phyloP scores from a whole-genome alignment of 805 yeast genomes.

The Ogataea naganishii region DNA sequence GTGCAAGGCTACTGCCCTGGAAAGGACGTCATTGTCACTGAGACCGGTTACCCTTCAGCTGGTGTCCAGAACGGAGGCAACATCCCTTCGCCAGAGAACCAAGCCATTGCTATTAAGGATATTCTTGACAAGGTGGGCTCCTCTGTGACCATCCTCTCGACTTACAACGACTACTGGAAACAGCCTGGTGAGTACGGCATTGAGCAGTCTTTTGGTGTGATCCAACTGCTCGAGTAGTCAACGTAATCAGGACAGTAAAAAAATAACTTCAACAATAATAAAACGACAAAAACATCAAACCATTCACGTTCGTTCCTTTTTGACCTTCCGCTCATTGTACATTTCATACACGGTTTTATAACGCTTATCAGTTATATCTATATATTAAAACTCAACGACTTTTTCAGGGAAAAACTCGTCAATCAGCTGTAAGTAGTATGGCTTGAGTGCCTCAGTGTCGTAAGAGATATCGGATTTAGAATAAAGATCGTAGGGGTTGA shows the following conservation, averaged over 20 bases:
- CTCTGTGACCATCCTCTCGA: constrained; percentile 64
- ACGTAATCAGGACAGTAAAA: background rate
- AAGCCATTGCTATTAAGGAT: constrained; percentile 54
- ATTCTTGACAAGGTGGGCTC: constrained; percentile 52
- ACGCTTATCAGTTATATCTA: background rate
- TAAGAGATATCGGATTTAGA: constrained; percentile 46
- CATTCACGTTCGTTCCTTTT: constrained; percentile 1
- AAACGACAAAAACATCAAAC: constrained; percentile 1
- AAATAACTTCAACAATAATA: background rate
- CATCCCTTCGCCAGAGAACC: constrained; percentile 64
- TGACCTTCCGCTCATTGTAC: background rate
- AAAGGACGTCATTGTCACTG: constrained; percentile 56
- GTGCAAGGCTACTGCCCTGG: constrained; percentile 49
- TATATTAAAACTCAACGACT: constrained; percentile 42
- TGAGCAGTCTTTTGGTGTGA: constrained; percentile 81
- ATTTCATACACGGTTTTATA: background rate
- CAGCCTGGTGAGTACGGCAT: constrained; percentile 73
- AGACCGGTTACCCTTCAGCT: constrained; percentile 82
- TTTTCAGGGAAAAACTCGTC: constrained; percentile 59
- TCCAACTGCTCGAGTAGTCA: constrained; percentile 21
- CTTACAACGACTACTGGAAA: constrained; percentile 86
- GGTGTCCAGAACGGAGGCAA: constrained; percentile 69
- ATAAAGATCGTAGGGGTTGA: constrained; percentile 61
- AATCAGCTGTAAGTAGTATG: constrained; percentile 53
- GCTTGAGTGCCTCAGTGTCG: constrained; percentile 41